These are phyloP conservation scores for Aspergillus pseudonomiae DNA, from an alignment of 2,329 filamentous ascomycete species.

Conservation along the genomic window DNA sequence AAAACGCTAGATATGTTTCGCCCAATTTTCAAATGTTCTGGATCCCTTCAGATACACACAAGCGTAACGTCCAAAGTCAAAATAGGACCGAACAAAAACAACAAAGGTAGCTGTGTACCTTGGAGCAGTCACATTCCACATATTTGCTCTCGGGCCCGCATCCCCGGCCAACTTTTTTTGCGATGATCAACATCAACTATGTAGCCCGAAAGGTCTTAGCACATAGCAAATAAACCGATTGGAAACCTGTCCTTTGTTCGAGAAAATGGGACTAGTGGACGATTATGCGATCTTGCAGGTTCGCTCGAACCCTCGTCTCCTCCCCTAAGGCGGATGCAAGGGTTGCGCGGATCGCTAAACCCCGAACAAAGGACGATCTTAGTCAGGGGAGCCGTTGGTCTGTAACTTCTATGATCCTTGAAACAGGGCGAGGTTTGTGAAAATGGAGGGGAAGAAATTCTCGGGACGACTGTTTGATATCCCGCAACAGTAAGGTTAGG, in stretches of 20 bases:
- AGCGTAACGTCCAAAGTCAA: not conserved
- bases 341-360: conserved; percentile 19
- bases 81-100: not conserved
- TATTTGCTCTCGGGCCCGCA: conserved; percentile 13
- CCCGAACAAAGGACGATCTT: conserved; percentile 13
- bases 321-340: conserved; percentile 21
- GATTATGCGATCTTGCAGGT: conserved; percentile 14
- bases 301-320: not conserved
- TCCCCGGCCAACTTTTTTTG: conserved; percentile 17
- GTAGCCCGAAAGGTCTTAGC: conserved; percentile 3
- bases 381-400: conserved; percentile 5
- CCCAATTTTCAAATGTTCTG: not conserved
- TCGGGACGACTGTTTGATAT: not conserved
- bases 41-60: not conserved
- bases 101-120: conserved; percentile 5
- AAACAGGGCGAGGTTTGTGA: not conserved
- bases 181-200: conserved; percentile 11
- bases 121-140: conserved; percentile 25
- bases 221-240: conserved; percentile 20
- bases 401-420: conserved; percentile 1
- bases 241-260: conserved; percentile 17
- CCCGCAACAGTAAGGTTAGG: not conserved
- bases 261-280: conserved; percentile 15
- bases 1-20: not conserved
- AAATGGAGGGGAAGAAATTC: not conserved